Conservation (phyloP, 2,329 filamentous ascomycete species). For the Sphaerostilbella broomeana region DNA sequence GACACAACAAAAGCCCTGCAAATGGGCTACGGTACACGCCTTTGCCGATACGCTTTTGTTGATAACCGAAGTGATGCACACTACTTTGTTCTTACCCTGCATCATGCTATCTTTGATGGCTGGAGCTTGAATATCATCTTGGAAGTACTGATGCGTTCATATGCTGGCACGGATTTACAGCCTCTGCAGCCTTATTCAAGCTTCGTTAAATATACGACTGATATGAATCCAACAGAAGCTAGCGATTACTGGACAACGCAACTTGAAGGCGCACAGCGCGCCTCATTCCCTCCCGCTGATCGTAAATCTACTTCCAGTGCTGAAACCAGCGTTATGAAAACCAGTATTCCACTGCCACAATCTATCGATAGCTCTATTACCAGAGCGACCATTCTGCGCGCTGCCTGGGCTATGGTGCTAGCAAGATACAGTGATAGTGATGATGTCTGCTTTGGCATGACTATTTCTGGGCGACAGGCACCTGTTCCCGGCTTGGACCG, state of each 20-base stretch:
- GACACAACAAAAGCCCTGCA: not conserved
- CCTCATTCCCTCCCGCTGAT: not conserved
- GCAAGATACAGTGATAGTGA: too few relatives aligned
- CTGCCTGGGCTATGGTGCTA: too few relatives aligned
- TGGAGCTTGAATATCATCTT: constrained; percentile 2
- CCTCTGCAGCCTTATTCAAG: not conserved
- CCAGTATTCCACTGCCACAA: too few relatives aligned
- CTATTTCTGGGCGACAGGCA: too few relatives aligned
- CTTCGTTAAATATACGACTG: constrained; percentile 10
- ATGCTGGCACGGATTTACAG: not conserved
- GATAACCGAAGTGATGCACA: not conserved
- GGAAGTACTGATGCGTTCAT: not conserved
- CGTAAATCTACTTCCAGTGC: constrained; percentile 12
- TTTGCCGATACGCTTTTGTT: constrained; percentile 1
- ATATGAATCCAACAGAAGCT: not conserved
- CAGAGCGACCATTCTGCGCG: too few relatives aligned
- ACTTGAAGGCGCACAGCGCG: constrained; percentile 12
- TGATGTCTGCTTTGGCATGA: too few relatives aligned
- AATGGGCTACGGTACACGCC: not conserved
- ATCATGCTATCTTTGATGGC: constrained; percentile 8
- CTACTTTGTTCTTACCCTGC: constrained; percentile 4
- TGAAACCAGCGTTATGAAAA: too few relatives aligned
- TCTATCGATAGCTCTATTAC: too few relatives aligned
- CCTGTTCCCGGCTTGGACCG: too few relatives aligned
- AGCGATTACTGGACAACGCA: constrained; percentile 13